These are phyloP conservation scores for Candida labiduridarum DNA, from an alignment of 1,139 yeast genomes.

Conservation along the genomic window DNA sequence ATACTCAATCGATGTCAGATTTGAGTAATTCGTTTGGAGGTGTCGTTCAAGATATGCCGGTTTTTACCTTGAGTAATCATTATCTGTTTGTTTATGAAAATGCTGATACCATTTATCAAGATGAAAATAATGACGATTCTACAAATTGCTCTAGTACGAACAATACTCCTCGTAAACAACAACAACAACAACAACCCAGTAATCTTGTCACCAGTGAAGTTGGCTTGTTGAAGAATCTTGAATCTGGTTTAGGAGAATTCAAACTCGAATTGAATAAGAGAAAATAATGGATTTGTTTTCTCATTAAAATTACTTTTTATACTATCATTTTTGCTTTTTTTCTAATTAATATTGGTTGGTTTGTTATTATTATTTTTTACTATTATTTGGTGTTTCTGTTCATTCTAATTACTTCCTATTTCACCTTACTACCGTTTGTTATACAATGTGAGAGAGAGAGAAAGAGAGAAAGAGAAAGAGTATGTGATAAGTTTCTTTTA, in stretches of 20 bases:
- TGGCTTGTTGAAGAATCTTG: constrained; percentile 31
- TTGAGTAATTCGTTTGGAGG: not conserved
- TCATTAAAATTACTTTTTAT: constrained; percentile 1
- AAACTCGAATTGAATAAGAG: constrained; percentile 27
- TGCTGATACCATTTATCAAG: constrained; percentile 14
- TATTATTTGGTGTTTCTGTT: not conserved
- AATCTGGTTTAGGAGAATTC: constrained; percentile 41
- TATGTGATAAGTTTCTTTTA: not conserved
- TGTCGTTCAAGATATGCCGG: constrained; percentile 14
- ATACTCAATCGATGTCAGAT: constrained; percentile 10
- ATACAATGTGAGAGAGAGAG: not conserved
- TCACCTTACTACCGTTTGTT: too few relatives aligned
- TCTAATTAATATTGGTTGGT: not conserved
- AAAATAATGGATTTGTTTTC: constrained; percentile 4
- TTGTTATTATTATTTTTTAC: not conserved
- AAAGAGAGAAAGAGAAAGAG: not conserved
- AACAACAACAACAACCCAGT: constrained; percentile 15
- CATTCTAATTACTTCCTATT: not conserved
- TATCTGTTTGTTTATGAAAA: constrained; percentile 24
- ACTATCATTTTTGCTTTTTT: not conserved
- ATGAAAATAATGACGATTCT: constrained; percentile 3
- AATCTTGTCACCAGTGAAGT: not conserved
- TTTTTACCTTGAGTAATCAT: constrained; percentile 19
- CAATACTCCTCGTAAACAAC: constrained; percentile 5
- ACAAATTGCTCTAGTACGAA: not conserved